Percentiles rank a stretch among this genome's conserved stretches.
Evolutionary conservation across 768 basidiomycete genomes (phyloP).

Genomic region (Cystobasidium ongulense): DNA sequence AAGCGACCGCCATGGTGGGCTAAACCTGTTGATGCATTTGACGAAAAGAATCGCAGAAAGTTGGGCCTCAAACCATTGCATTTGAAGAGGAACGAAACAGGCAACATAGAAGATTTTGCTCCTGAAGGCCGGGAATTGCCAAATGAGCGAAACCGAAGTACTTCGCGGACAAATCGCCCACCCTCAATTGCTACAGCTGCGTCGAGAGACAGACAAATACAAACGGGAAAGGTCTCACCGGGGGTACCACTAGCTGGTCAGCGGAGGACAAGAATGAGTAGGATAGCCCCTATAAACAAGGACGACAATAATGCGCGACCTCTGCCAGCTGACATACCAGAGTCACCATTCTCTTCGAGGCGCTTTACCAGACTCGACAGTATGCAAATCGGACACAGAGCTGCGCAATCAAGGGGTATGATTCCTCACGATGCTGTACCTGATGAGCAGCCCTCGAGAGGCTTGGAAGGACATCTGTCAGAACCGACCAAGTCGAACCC

Average conservation of each 20-base stretch:
- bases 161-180: neutral
- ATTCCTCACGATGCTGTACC: neutral
- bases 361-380: constrained; percentile 14
- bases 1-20: neutral
- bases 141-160: neutral
- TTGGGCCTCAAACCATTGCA: constrained; percentile 12
- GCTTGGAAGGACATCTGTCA: too few species aligned
- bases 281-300: too few species aligned
- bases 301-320: neutral
- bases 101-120: neutral
- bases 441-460: neutral
- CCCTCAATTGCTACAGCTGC: neutral
- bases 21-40: neutral
- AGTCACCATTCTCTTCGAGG: neutral
- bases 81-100: neutral
- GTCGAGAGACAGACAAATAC: neutral
- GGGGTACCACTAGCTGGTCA: neutral
- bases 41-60: neutral
- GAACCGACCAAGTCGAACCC: neutral
- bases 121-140: neutral
- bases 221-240: neutral
- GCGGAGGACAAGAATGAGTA: neutral
- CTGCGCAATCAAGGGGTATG: neutral
- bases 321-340: constrained; percentile 19
- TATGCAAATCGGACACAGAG: neutral